These are phyloP conservation scores for Fusarium brachygibbosum DNA, from an alignment of 2,329 filamentous ascomycete species.

Conservation along the genomic window DNA sequence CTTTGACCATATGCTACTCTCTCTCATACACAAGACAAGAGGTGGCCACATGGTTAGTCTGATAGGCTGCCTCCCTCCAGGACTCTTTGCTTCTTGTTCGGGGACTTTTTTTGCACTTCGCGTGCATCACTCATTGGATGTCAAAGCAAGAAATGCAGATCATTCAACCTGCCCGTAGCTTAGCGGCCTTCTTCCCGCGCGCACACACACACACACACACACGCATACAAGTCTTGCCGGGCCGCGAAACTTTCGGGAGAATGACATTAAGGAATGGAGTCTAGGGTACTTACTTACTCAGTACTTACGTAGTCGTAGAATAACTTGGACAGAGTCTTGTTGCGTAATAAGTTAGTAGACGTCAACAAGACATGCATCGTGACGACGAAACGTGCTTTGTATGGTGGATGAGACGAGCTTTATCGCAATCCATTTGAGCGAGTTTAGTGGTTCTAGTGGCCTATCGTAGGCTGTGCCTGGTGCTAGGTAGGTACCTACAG, in stretches of 20 bases:
- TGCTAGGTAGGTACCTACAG: slow-evolving; percentile 6
- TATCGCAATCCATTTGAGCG: slow-evolving; percentile 8
- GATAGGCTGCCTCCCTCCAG: slow-evolving; percentile 22
- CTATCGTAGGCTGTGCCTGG: slow-evolving; percentile 28
- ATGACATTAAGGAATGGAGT: slow-evolving; percentile 13
- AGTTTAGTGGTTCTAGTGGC: slow-evolving; percentile 14
- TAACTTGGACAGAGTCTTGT: slow-evolving; percentile 18
- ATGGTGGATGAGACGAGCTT: slow-evolving; percentile 46
- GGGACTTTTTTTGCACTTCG: slow-evolving; percentile 23
- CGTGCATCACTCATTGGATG: slow-evolving; percentile 34
- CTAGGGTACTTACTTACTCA: not conserved
- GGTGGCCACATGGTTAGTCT: slow-evolving; percentile 27
- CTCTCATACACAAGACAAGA: not conserved
- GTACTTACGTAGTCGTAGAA: not conserved
- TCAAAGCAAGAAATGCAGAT: slow-evolving; percentile 36
- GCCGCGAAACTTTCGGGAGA: slow-evolving; percentile 42
- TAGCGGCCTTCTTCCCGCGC: slow-evolving; percentile 39
- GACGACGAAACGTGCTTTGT: slow-evolving; percentile 45
- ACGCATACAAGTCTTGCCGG: slow-evolving; percentile 26
- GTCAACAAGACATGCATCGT: slow-evolving; percentile 38
- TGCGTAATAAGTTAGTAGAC: slow-evolving; percentile 37
- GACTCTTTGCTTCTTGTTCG: slow-evolving; percentile 32
- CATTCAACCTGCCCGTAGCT: slow-evolving; percentile 19
- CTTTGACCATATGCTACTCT: slow-evolving; percentile 17
- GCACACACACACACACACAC: slow-evolving; percentile 39